phyloP scores from a whole-genome alignment of 2,329 filamentous ascomycete species.

The Rhinocladiella mackenziei region DNA sequence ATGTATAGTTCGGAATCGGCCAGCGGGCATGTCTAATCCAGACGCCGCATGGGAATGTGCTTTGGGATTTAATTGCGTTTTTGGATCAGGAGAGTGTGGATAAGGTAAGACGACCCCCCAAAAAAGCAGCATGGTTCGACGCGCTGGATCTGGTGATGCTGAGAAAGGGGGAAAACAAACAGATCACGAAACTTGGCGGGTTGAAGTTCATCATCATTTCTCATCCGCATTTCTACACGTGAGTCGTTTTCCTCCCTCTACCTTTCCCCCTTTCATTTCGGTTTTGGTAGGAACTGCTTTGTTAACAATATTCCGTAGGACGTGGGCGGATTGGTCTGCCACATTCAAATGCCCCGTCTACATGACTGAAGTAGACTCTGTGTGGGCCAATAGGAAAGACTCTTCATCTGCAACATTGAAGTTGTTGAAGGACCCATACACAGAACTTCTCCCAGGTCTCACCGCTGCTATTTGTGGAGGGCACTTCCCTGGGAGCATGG shows the following conservation, averaged over 20 bases:
- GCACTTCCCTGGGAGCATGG: conserved; percentile 72
- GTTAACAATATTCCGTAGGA: conserved; percentile 32
- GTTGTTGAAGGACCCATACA: conserved; percentile 25
- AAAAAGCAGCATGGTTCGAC: neutral
- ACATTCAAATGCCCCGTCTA: conserved; percentile 69
- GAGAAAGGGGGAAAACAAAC: conserved; percentile 3
- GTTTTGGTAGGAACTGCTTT: neutral
- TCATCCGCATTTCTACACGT: conserved; percentile 77
- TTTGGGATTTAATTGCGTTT: conserved; percentile 74
- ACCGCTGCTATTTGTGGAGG: conserved; percentile 68
- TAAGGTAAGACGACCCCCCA: too few relatives aligned
- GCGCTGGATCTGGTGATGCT: neutral
- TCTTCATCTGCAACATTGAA: conserved; percentile 37
- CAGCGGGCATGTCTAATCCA: conserved; percentile 67
- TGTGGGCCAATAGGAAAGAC: conserved; percentile 57
- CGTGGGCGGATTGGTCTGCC: conserved; percentile 68
- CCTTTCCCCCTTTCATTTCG: neutral
- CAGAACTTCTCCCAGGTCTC: conserved; percentile 42
- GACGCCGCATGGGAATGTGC: conserved; percentile 64
- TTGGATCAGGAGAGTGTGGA: conserved; percentile 62
- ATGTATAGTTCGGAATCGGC: conserved; percentile 63
- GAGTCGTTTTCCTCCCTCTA: too few relatives aligned
- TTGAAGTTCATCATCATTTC: conserved; percentile 69
- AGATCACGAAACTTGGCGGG: conserved; percentile 60
- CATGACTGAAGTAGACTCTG: conserved; percentile 59